Evolutionary conservation across 1,139 yeast species (phyloP).

Genomic region (Sugiyamaella xylanicola): DNA sequence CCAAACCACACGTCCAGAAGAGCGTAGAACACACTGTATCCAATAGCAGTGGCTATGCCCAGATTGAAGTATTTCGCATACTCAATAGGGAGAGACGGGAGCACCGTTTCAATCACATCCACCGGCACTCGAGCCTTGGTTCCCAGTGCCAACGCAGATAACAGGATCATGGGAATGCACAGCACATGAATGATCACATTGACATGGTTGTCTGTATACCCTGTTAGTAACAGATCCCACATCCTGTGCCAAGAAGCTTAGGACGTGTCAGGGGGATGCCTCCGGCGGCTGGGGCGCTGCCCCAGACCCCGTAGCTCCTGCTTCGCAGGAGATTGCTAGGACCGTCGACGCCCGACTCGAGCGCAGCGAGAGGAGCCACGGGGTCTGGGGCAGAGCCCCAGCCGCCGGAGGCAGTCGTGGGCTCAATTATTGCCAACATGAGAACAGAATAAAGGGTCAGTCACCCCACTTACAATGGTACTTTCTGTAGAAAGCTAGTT

Average conservation of each 20-base stretch:
- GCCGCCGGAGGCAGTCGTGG: background rate
- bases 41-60: conserved; percentile 45
- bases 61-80: conserved; percentile 46
- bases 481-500: conserved; percentile 77
- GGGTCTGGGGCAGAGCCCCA: background rate
- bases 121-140: conserved; percentile 30
- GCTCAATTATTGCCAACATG: too few species aligned
- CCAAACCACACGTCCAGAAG: conserved; percentile 49
- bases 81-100: conserved; percentile 33
- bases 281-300: background rate
- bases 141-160: conserved; percentile 53
- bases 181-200: conserved; percentile 77
- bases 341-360: background rate
- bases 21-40: conserved; percentile 50
- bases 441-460: too few species aligned
- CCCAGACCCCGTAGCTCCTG: background rate
- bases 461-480: conserved; percentile 57
- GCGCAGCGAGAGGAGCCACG: background rate
- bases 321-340: background rate
- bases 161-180: conserved; percentile 78
- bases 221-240: too few species aligned
- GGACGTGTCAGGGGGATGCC: background rate
- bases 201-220: conserved; percentile 46
- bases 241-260: too few species aligned
- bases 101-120: conserved; percentile 23